phyloP scores from a whole-genome alignment of 257 asterid species.

The Ballota nigra region DNA sequence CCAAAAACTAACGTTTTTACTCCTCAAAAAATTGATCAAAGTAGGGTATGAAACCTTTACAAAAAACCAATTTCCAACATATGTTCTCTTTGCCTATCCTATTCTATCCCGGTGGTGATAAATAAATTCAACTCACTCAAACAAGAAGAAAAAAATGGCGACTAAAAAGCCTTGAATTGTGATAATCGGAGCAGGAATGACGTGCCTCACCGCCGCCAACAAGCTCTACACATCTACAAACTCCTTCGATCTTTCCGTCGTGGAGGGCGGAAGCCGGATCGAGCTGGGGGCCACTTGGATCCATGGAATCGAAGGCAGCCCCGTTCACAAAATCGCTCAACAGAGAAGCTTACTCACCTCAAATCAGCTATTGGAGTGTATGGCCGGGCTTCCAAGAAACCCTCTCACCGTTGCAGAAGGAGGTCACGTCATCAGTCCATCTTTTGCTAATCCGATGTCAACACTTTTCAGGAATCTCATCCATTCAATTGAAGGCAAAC shows the following conservation, averaged over 20 bases:
- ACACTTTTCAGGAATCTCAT: slow-evolving; percentile 50
- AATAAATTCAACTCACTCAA: too few species aligned
- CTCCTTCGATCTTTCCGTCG: slow-evolving; percentile 53
- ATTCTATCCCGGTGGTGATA: too few species aligned
- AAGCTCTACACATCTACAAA: slow-evolving; percentile 45
- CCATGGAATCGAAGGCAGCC: slow-evolving; percentile 77
- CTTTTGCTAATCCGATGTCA: slow-evolving; percentile 53
- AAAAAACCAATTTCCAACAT: too few species aligned
- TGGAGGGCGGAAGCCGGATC: slow-evolving; percentile 73
- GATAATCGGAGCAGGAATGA: slow-evolving; percentile 89
- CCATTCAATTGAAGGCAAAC: slow-evolving; percentile 54
- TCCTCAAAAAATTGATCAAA: too few species aligned
- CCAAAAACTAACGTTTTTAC: too few species aligned
- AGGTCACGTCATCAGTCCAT: slow-evolving; percentile 43
- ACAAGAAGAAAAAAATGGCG: not conserved
- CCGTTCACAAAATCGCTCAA: slow-evolving; percentile 58
- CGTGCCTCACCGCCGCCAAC: slow-evolving; percentile 85
- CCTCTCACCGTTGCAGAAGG: slow-evolving; percentile 64
- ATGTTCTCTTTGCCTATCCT: too few species aligned
- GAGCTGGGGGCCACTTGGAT: slow-evolving; percentile 95
- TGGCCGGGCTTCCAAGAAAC: slow-evolving; percentile 41
- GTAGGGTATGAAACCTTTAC: too few species aligned
- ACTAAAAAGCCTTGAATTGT: slow-evolving; percentile 46
- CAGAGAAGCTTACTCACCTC: slow-evolving; percentile 41
- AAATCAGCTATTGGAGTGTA: slow-evolving; percentile 72